These are phyloP conservation scores for Isatis lusitanica DNA, from an alignment of 441 rosid genomes.

Conservation along the genomic window DNA sequence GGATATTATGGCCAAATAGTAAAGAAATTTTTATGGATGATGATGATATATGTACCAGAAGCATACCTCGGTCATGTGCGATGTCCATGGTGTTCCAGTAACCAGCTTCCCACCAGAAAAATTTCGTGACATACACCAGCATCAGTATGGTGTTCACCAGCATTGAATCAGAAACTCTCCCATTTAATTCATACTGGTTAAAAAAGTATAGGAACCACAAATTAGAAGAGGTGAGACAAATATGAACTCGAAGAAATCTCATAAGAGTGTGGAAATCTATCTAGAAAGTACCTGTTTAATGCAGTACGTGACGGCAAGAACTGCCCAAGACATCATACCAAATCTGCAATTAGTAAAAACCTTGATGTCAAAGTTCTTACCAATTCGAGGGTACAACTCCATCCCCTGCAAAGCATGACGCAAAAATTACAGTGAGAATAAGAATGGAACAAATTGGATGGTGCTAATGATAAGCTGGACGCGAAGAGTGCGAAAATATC, in stretches of 20 bases:
- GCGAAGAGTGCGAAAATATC: not conserved
- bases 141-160: constrained; percentile 86
- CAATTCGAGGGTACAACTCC: constrained; percentile 98
- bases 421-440: constrained; percentile 14
- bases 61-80: constrained; percentile 94
- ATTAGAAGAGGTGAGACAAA: constrained; percentile 12
- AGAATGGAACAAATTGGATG: not conserved
- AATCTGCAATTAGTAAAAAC: constrained; percentile 98
- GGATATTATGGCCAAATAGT: not conserved
- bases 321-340: constrained; percentile 99
- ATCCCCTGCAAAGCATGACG: constrained; percentile 65
- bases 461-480: not conserved
- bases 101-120: constrained; percentile 99
- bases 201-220: constrained; percentile 24
- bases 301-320: constrained; percentile 95
- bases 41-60: constrained; percentile 9
- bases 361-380: constrained; percentile 92
- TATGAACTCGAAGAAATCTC: constrained; percentile 1
- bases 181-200: constrained; percentile 78
- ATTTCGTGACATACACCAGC: constrained; percentile 88
- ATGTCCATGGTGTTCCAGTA: constrained; percentile 99
- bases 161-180: constrained; percentile 87
- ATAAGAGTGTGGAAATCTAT: not conserved
- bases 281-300: constrained; percentile 76
- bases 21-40: not conserved